Evolutionary conservation across 1,284 basidiomycete species (phyloP).

Genomic region (Irpex sp.): DNA sequence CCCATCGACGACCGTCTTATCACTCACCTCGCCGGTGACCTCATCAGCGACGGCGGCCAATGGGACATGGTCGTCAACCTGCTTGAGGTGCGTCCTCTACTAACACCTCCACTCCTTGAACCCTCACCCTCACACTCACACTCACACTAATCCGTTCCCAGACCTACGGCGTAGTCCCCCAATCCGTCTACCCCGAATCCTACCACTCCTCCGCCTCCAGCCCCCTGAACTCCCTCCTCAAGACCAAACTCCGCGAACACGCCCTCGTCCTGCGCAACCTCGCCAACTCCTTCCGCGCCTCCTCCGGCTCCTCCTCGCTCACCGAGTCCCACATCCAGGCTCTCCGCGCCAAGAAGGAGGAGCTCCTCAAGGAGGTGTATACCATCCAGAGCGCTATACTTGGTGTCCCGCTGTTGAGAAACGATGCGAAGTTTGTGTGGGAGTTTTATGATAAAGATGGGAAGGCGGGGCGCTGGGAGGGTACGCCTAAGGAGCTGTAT

Average conservation of each 20-base stretch:
- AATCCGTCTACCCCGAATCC: conserved; percentile 81
- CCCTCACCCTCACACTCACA: not conserved
- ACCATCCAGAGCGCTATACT: conserved; percentile 82
- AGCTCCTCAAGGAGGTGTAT: conserved; percentile 81
- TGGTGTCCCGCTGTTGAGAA: conserved; percentile 70
- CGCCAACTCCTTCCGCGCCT: conserved; percentile 41
- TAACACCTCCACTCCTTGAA: no score
- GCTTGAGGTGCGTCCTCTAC: conserved; percentile 44
- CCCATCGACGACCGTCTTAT: conserved; percentile 82
- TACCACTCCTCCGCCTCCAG: conserved; percentile 73
- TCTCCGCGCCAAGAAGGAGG: conserved; percentile 77
- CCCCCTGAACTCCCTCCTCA: conserved; percentile 76
- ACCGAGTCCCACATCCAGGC: conserved; percentile 33
- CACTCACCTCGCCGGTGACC: conserved; percentile 68
- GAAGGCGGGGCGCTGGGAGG: conserved; percentile 72
- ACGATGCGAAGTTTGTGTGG: conserved; percentile 75
- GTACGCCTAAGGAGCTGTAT: conserved; percentile 80
- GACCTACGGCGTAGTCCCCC: conserved; percentile 83
- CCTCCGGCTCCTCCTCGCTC: conserved; percentile 37
- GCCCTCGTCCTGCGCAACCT: conserved; percentile 75
- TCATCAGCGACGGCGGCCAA: conserved; percentile 90
- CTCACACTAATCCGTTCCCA: conserved; percentile 16
- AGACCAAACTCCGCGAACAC: conserved; percentile 88
- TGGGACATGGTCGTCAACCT: conserved; percentile 95
- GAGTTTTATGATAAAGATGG: conserved; percentile 83